Evolutionary conservation across 2,329 filamentous ascomycete genomes (phyloP), one percentile per base, ranked within the genome.

Genomic region (Alternaria incomplexa): DNA sequence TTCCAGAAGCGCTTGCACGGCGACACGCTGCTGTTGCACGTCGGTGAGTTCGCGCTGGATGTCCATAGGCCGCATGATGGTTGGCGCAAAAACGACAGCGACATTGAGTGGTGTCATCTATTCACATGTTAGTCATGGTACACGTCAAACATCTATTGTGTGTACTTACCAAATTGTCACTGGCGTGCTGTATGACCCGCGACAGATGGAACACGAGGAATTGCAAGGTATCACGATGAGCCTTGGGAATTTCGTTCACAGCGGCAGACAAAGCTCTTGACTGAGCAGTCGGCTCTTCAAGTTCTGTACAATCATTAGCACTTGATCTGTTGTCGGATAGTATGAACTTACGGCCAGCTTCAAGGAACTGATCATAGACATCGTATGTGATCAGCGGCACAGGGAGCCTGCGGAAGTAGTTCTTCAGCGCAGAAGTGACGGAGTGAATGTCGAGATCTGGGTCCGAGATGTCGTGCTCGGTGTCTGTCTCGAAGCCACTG

Each of bases 91-190:
- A 40, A 99, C 96, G 45, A 99, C 96, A 4, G 96, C 93, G 64
- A 98, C 83, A 77, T 99, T 99, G 81, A 96, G 92, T 60, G 95
- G 92, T 23, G 93, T 97, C 96, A 99, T 99, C 89, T 92, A 40
- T 9, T 8, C 9, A 26, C 2, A 23, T 43, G 45, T 79, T 62
- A 78, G 71, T 46, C 25, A 50, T 47, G 6, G 25, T 26, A 9
- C 0, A 22, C 48, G 9, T 45, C 1, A 10, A 56, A 10, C 11
- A 2, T 11, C 13, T 40, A 56, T n/a, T n/a, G 15, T 48, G 2
- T 26, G n/a, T 43, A 82, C 89, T 71, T 84, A 92, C 90, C 79
- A 97, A 81, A 76, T 98, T 98, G 78, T 96, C 91, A 43, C 87
- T 87, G 77, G 97, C 91, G 67, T 92, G 89, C 71, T 89, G 86